A percentile compares a stretch with the other conserved stretches of the same genome.
Evolutionary conservation across 163 green algal species (phyloP).

Genomic region (Chloromonas sp.): DNA sequence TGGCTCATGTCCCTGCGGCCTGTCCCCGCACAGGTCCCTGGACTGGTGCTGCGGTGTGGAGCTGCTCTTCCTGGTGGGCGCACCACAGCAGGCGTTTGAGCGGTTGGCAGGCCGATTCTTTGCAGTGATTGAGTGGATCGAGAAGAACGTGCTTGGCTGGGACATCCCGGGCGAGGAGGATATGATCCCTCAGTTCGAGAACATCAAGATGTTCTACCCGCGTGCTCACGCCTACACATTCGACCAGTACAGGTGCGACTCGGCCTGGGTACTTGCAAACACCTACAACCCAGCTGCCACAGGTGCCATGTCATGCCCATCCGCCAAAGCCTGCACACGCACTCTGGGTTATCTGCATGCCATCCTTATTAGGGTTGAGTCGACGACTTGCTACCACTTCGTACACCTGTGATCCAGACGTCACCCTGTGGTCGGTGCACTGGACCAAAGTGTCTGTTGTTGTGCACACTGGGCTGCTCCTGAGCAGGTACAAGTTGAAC

Average conservation of each 20-base stretch:
- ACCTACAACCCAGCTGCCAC: not conserved
- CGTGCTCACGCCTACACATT: constrained; percentile 51
- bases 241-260: constrained; percentile 42
- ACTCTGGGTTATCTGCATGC: not conserved
- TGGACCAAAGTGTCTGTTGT: not conserved
- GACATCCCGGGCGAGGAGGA: constrained; percentile 40
- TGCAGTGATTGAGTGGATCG: constrained; percentile 39
- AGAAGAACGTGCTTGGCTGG: constrained; percentile 49
- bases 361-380: too few relatives aligned
- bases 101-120: constrained; percentile 40
- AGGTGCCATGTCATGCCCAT: not conserved
- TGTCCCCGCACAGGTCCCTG: constrained; percentile 23
- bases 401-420: too few relatives aligned
- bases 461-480: not conserved
- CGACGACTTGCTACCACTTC: too few relatives aligned
- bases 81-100: constrained; percentile 47
- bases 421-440: too few relatives aligned
- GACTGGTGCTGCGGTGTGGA: constrained; percentile 44
- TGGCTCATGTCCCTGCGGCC: too few relatives aligned
- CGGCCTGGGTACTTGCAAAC: not conserved
- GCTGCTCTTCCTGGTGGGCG: constrained; percentile 53
- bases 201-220: constrained; percentile 45
- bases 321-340: not conserved
- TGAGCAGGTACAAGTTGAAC: constrained; percentile 39
- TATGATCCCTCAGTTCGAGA: constrained; percentile 40